A percentile compares a stretch with the other conserved stretches of the same genome.
These are phyloP conservation scores for Mangifera indica DNA, from an alignment of 345 rosid species.

Conservation along the genomic window DNA sequence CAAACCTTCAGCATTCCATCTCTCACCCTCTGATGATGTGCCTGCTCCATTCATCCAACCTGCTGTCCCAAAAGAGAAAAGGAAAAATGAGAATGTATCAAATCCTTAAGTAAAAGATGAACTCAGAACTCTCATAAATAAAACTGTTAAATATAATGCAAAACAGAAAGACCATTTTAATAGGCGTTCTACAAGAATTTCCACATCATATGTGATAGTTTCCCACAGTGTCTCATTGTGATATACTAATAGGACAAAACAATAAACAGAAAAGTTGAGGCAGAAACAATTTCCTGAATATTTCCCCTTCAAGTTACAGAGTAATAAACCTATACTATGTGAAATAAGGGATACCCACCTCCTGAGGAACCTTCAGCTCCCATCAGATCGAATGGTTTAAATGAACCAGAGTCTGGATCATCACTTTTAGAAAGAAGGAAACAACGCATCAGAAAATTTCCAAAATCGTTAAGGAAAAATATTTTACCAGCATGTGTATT, in stretches of 20 bases:
- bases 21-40: constrained; percentile 56
- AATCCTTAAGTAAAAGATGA: constrained; percentile 5
- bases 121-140: background rate
- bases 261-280: background rate
- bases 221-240: background rate
- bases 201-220: background rate
- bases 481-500: background rate
- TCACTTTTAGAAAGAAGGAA: constrained; percentile 44
- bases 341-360: constrained; percentile 47
- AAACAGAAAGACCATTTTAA: constrained; percentile 1
- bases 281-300: background rate
- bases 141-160: background rate
- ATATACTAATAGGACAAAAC: background rate
- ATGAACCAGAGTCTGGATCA: constrained; percentile 53
- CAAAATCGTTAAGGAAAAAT: constrained; percentile 14
- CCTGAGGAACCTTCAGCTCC: constrained; percentile 64
- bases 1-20: constrained; percentile 57
- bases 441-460: constrained; percentile 28
- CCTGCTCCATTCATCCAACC: constrained; percentile 68
- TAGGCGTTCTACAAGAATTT: background rate
- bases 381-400: constrained; percentile 63
- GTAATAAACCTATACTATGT: constrained; percentile 11
- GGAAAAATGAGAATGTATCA: background rate
- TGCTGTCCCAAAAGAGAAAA: constrained; percentile 22
- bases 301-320: constrained; percentile 6